These are phyloP conservation scores for Oemleria cerasiformis DNA, from an alignment of 306 rosid genomes.

Conservation along the genomic window DNA sequence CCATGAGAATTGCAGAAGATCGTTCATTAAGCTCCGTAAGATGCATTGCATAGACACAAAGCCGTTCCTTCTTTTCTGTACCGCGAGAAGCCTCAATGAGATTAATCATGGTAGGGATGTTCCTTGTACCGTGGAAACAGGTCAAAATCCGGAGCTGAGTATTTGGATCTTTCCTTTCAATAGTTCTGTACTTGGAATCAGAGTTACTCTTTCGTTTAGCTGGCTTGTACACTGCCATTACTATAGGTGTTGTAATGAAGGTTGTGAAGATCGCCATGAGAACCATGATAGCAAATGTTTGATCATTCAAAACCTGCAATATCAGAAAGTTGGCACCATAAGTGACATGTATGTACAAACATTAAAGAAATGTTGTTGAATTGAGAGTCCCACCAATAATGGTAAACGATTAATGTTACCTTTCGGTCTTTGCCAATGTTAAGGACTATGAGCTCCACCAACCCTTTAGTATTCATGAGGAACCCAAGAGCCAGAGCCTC, in stretches of 20 bases:
- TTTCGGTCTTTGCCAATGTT: constrained; percentile 90
- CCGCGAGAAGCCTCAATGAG: constrained; percentile 84
- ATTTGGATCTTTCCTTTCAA: constrained; percentile 49
- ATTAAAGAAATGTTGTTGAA: not conserved
- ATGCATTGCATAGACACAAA: constrained; percentile 83
- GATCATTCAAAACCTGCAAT: constrained; percentile 80
- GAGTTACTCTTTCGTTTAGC: constrained; percentile 42
- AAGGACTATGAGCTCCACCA: constrained; percentile 87
- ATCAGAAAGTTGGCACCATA: not conserved
- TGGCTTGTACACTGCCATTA: constrained; percentile 61
- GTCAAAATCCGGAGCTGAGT: constrained; percentile 57
- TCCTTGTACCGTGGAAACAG: constrained; percentile 62
- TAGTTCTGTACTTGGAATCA: constrained; percentile 50
- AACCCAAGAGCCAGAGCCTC: constrained; percentile 76
- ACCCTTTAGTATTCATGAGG: constrained; percentile 90
- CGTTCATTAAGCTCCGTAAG: constrained; percentile 73
- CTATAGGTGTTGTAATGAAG: constrained; percentile 78
- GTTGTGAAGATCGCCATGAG: constrained; percentile 92
- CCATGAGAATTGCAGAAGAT: constrained; percentile 64
- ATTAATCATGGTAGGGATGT: constrained; percentile 66
- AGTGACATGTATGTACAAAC: not conserved
- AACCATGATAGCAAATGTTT: constrained; percentile 87
- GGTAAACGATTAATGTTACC: constrained; percentile 30
- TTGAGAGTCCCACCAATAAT: not conserved
- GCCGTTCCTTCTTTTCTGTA: constrained; percentile 46